phyloP scores from a whole-genome alignment of 345 rosid genomes.

The Bruguiera parviflora region DNA sequence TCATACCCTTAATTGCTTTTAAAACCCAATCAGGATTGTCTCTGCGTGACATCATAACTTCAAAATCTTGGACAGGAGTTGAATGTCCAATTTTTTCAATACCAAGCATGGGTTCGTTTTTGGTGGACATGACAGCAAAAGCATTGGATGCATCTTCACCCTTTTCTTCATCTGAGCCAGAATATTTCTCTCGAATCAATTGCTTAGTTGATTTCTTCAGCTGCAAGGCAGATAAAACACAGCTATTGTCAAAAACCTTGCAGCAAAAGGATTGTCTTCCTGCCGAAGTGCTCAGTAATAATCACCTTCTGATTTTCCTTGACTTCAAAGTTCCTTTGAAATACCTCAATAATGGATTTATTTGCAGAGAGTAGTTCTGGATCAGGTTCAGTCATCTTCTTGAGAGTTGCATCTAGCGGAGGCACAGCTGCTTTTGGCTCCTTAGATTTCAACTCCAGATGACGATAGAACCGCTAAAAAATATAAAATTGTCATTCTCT shows the following conservation, averaged over 20 bases:
- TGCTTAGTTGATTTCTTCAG: constrained; percentile 56
- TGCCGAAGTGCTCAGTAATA: not conserved
- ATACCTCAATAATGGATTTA: constrained; percentile 44
- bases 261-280: constrained; percentile 5
- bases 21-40: constrained; percentile 59
- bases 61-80: constrained; percentile 75
- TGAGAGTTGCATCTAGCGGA: constrained; percentile 68
- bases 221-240: constrained; percentile 37
- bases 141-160: constrained; percentile 26
- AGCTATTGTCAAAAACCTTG: not conserved
- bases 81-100: constrained; percentile 52
- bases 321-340: constrained; percentile 57
- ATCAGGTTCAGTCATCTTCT: constrained; percentile 66
- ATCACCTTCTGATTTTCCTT: constrained; percentile 76
- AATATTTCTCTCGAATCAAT: constrained; percentile 47
- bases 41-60: constrained; percentile 75
- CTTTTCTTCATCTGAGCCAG: constrained; percentile 59
- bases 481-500: constrained; percentile 24
- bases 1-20: constrained; percentile 67
- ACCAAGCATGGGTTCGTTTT: constrained; percentile 19
- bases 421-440: constrained; percentile 69
- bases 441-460: constrained; percentile 76
- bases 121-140: constrained; percentile 21
- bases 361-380: constrained; percentile 47
- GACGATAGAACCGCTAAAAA: constrained; percentile 67